Evolutionary conservation across 2,329 filamentous ascomycete genomes (phyloP), one percentile per base, ranked within the genome.

Genomic region (Fusarium multiceps): DNA sequence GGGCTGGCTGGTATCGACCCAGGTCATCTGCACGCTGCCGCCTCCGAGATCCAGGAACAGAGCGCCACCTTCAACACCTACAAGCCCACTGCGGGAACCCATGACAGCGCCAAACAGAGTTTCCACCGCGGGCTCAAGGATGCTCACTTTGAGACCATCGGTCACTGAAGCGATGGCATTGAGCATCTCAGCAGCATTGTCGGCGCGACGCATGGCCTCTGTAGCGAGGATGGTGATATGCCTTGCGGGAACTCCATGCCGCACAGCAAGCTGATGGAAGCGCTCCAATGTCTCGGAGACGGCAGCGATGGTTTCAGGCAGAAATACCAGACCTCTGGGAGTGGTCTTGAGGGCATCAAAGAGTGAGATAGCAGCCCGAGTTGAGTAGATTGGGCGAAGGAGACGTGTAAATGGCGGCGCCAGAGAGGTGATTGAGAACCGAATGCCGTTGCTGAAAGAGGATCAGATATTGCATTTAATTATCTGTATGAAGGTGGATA

Each of bases 11-110:
- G 88, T 86, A 73, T 90, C 83, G 61, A 90, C 81, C 79, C 88
- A 90, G 16, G 87, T 88, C 85, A 90, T 89, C 79, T 90, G 88
- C 21, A 90, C 85, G 71, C 87, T 89, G 61, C 88, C 88, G 42
- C 93, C 93, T 37, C 94, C 94, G 2, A 97, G 85, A 80, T 97
- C 94, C 82, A 97, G 92, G 68, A 97, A 93, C 32, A 97, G 79
- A 0, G 93, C 94, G 58, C 88, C 86, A 28, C 76, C 75, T 21
- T 77, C n/a, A 12, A 95, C 88, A 10, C 85, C 78, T 12, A 84
- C 84, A 68, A 95, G 89, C 25, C 89, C 90, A 72, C 92, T 94
- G 25, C 93, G 90, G 9, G 94, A 92, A 2, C 94, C 94, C 84
- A 94, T 87, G 59, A 83, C 80, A 6, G 93, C 92, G 3, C 94